phyloP scores from a whole-genome alignment of 257 asterid species.

The Solanum bulbocastanum region DNA sequence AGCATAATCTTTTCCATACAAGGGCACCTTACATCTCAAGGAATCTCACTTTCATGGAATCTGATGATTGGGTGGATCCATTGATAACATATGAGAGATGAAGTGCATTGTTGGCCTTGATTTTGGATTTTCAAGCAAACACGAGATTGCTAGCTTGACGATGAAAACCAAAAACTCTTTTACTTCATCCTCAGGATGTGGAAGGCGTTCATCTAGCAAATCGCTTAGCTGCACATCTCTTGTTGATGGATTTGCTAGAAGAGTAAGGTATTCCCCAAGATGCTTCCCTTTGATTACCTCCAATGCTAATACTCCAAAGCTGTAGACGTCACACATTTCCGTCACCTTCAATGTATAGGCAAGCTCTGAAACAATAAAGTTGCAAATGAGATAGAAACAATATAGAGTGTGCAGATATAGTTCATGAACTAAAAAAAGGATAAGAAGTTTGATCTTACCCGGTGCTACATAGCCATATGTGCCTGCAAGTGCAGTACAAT shows the following conservation, averaged over 20 bases:
- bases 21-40: neutral
- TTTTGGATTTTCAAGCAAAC: neutral
- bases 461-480: slow-evolving; percentile 7
- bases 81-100: neutral
- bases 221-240: neutral
- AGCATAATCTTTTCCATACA: neutral
- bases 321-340: slow-evolving; percentile 3
- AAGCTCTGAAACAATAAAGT: neutral
- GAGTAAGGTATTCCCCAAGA: neutral
- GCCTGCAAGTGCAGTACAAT: slow-evolving; percentile 1
- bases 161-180: neutral
- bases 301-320: slow-evolving; percentile 7
- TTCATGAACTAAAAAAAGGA: neutral
- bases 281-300: slow-evolving; percentile 6
- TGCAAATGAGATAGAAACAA: neutral
- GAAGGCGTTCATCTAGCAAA: neutral
- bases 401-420: neutral
- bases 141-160: neutral
- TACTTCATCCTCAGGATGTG: neutral
- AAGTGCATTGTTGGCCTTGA: neutral
- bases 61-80: neutral
- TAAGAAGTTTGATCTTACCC: neutral
- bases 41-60: neutral
- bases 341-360: slow-evolving; percentile 7
- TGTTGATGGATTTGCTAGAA: neutral